Evolutionary conservation across 192 early-diverging fungal genomes (phyloP), one percentile per base, ranked within the genome.

Genomic region (Rhizoclosmatium sp.): DNA sequence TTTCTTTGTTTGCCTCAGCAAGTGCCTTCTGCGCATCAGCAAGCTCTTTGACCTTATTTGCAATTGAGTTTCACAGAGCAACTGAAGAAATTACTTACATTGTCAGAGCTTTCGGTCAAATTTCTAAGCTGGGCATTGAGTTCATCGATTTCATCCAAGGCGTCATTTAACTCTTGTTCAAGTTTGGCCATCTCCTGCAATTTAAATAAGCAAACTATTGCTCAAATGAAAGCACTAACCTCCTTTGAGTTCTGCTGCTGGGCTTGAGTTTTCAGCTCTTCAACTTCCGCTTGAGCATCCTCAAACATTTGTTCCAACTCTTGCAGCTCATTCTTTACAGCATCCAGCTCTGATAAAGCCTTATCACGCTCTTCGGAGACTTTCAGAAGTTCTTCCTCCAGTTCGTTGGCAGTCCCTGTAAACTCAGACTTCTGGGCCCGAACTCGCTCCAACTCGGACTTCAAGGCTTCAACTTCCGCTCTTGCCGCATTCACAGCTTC

Each of bases 301-400:
- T 79, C 78, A 79, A 79, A 69, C 68, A 61, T 71, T 12, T 7
- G 49, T 59, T 79, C 78, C 41, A 79, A 47, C 12, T 79, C 78
- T 2, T 3, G 4, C 0, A 79, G n/a, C 42, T 75, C 73, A 41
- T 58, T 51, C 46, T 75, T 75, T 41, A 75, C n/a, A 5, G 62
- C 45, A 0, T 9, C 61, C 41, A 64, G 44, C 31, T 69, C 67
- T 2, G 66, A 67, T 16, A 42, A 51, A 1, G 67, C 66, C 7
- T 79, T 59, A 31, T 79, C 69, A 2, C 69, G 78, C 42, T 79
- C 78, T 47, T 79, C 58, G 4, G 60, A n/a, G 14, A 61, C 16
- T 45, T 21, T 61, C 4, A n/a, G 19, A 45, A 79, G 44, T 46
- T 75, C 73, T 9, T 16, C 73, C 46, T 46, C 10, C 19, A 75